Percentiles rank a stretch among this genome's conserved stretches.
Conservation (phyloP, 768 basidiomycete genomes). For the Obba rivulosa region DNA sequence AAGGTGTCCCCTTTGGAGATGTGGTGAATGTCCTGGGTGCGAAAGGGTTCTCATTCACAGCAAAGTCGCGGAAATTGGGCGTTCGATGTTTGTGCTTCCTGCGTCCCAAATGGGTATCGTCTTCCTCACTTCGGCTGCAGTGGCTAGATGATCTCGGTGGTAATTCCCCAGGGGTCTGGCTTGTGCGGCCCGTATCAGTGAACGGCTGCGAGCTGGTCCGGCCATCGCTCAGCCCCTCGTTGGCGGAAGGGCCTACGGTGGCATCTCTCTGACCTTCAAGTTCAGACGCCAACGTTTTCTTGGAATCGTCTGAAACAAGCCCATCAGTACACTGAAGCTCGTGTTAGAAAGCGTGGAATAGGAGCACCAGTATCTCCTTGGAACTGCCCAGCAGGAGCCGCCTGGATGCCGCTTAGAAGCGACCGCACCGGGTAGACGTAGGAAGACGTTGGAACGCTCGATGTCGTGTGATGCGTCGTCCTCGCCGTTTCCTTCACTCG, state of each 20-base stretch:
- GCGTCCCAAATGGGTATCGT: not conserved
- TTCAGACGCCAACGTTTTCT: not conserved
- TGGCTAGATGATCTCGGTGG: not conserved
- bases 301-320: slow-evolving; percentile 7
- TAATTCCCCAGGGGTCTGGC: not conserved
- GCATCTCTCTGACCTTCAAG: not conserved
- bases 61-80: slow-evolving; percentile 19
- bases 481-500: not conserved
- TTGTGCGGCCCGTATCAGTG: not conserved
- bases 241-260: slow-evolving; percentile 1
- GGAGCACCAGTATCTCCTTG: not conserved
- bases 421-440: slow-evolving; percentile 30
- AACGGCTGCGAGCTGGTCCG: not conserved
- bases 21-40: slow-evolving; percentile 14
- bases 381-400: slow-evolving; percentile 1
- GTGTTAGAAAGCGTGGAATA: not conserved
- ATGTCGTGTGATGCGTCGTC: not conserved
- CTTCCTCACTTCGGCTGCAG: not conserved
- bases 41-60: slow-evolving; percentile 11
- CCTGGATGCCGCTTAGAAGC: slow-evolving; percentile 26
- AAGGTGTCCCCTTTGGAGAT: not conserved
- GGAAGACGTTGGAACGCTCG: slow-evolving; percentile 1
- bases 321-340: not conserved
- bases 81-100: slow-evolving; percentile 6
- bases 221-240: not conserved